Evolutionary conservation across 2,329 filamentous ascomycete species (phyloP).

Genomic region (Emergomyces africanus): DNA sequence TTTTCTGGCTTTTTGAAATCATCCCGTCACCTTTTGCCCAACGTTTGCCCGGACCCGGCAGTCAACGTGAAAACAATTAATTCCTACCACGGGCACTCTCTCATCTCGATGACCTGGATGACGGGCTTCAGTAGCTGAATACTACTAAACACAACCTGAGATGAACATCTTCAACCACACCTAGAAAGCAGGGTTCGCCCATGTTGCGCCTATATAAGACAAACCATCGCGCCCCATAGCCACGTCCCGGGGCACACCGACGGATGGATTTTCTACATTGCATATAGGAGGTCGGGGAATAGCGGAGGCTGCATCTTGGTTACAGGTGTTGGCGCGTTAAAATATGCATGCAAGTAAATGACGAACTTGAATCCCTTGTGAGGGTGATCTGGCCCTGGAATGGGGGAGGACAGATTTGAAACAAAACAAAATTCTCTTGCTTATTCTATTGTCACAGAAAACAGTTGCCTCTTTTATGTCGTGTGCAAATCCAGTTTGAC

Average conservation of each 20-base stretch:
- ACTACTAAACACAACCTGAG: not conserved
- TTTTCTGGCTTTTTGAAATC: not conserved
- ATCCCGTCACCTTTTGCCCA: not conserved
- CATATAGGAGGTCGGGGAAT: not conserved
- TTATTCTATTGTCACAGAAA: not conserved
- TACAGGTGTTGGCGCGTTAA: no score
- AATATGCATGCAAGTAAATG: not conserved
- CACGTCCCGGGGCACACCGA: not conserved
- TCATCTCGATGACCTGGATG: not conserved
- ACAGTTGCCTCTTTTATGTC: not conserved
- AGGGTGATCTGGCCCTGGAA: not conserved
- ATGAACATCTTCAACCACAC: not conserved
- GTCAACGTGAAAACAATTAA: not conserved
- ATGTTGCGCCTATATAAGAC: no score
- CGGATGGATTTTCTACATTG: not conserved
- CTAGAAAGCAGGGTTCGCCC: not conserved
- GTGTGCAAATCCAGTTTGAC: not conserved
- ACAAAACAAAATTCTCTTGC: not conserved
- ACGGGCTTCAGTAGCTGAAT: not conserved
- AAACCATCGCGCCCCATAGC: not conserved
- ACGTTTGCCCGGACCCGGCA: not conserved
- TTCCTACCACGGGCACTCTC: not conserved
- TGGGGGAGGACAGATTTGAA: not conserved
- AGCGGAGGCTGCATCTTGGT: not conserved
- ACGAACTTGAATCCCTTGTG: not conserved